Evolutionary conservation across 2,329 filamentous ascomycete genomes (phyloP), one percentile per base, ranked within the genome.

Genomic region (Pseudonectria buxi): DNA sequence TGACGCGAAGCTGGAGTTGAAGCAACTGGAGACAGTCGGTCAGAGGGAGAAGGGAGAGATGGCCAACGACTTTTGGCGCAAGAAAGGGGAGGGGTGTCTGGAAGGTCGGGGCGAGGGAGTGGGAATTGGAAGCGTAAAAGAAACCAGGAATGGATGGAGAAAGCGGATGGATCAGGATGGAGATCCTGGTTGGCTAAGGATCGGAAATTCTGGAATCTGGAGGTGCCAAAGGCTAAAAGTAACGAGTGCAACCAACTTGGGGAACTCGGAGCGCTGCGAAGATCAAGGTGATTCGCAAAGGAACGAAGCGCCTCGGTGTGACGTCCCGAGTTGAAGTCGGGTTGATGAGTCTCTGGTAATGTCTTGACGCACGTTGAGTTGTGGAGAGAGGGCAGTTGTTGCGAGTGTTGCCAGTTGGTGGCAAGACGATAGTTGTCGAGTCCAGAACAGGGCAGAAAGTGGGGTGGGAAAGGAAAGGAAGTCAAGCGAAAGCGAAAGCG

Each of bases 131-230:
- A 11, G n/a, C 5, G 18, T 15, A 31, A 14, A 31, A 24, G 22
- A 31, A 18, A 12, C 33, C 44, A 50, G 49, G 49, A 53, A 52
- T 53, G 47, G 38, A 46, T 36, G 46, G 18, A 24, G 22, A 22
- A 22, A 22, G 5, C 5, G 18, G 18, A 22, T 22, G 18, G 18
- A 33, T 35, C 33, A 40, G 38, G 45, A 41, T 30, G 30, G 32
- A 46, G 28, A 49, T 35, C 44, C 49, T 53, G 49, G 49, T 52
- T 53, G 49, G 49, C 40, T 43, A 40, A 53, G 38, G 32, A 52
- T 52, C 41, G 46, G 44, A 37, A 22, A 46, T 41, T 51, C 45
- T 49, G 49, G 49, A 52, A 51, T 50, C 49, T 50, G 44, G 33
- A 36, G 18, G 30, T n/a, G 26, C 28, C 29, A 35, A 38, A 32